Base-by-base conservation (phyloP, 345 rosid genomes). In the Gossypium stocksii region DNA sequence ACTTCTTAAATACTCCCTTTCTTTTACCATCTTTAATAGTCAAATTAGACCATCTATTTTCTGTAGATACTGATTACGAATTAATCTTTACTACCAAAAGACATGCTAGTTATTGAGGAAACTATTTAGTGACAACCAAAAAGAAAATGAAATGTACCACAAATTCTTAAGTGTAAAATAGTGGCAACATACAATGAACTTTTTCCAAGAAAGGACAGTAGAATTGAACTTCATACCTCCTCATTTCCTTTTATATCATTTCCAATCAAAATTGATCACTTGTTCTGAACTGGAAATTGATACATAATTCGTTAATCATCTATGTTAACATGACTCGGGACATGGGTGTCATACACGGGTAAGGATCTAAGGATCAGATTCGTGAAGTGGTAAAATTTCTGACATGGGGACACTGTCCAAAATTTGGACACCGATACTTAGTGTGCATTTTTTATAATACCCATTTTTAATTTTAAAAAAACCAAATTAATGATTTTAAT, bases 261-360 rank as follows among this genome's bases (percentile, higher is more conserved):
- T 66, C 51, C 54, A 66, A 7, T 45, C 53, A 44, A 66, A 44
- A 6, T 45, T 12, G 11, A 45, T 66, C 34, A 45, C 70, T 66
- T 52, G 13, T 67, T 67, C 71, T 67, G 71, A 48, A 67, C 41
- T 14, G 22, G 43, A 48, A 14, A 41, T 48, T 23, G 71, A 67
- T 67, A 15, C 20, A 48, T 20, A 67, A 48, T 23, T 48, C 57
- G n/a, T 23, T 45, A 23, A 57, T 34, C 41, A 34, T 34, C 41
- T 34, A 34, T 34, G 41, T 34, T 34, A 34, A 34, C 41, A 5
- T 34, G 38, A 34, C 41, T 34, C 41, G 41, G 41, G 41, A 34
- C 41, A 34, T 6, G 41, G 41, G 41, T 34, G 41, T 34, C 7
- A 1, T 6, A 34, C 7, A 5, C 0, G 1, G 41, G 7, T 34